Conservation (phyloP, 2,329 filamentous ascomycete species). For the Pestalotiopsis sp. region DNA sequence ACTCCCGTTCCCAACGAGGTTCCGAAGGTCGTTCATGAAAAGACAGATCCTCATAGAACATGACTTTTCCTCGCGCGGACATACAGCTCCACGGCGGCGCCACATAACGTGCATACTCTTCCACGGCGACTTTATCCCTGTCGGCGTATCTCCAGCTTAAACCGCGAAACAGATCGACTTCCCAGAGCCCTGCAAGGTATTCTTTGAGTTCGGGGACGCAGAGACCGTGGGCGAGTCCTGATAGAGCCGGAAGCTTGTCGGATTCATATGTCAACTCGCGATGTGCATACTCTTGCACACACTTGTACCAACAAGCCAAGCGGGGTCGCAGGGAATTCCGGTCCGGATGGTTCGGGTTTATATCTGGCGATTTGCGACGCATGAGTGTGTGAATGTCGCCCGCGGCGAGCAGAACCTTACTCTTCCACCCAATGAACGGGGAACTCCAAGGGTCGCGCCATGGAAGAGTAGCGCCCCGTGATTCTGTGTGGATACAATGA, state of each 20-base stretch:
- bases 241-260: background rate
- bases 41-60: background rate
- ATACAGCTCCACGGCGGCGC: background rate
- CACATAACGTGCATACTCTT: background rate
- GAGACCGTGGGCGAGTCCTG: background rate
- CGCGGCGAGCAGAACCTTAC: background rate
- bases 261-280: background rate
- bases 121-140: background rate
- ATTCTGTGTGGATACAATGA: background rate
- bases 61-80: background rate
- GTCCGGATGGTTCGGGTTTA: background rate
- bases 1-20: background rate
- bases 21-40: background rate
- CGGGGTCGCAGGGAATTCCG: background rate
- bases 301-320: background rate
- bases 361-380: background rate
- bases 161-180: background rate
- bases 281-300: background rate
- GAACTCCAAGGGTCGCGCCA: background rate
- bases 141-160: background rate
- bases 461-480: background rate
- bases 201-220: background rate
- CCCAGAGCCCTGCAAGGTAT: background rate
- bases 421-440: no score
- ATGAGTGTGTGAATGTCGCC: background rate